Percentiles rank a stretch among this genome's conserved stretches.
These are phyloP conservation scores for Erodium maritimum DNA, from an alignment of 345 rosid species.

Conservation along the genomic window DNA sequence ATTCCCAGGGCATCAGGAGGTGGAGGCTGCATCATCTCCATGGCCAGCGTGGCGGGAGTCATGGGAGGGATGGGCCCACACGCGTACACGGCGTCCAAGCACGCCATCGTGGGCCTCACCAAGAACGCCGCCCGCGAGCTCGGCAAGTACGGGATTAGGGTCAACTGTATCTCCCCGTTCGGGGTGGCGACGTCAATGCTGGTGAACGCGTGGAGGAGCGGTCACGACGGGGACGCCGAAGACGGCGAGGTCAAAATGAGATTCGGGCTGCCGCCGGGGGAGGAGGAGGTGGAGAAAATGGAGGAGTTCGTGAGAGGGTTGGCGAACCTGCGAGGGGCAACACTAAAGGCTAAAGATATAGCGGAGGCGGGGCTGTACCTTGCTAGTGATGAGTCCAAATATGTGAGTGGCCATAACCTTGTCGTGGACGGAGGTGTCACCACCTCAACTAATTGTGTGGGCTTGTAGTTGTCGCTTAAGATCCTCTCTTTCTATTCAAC, in stretches of 20 bases:
- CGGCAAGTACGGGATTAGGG: constrained; percentile 61
- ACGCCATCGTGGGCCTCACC: constrained; percentile 72
- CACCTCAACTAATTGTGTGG: constrained; percentile 63
- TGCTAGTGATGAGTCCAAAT: constrained; percentile 74
- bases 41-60: constrained; percentile 74
- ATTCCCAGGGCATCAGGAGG: constrained; percentile 19
- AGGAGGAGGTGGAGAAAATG: constrained; percentile 41
- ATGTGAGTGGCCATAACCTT: constrained; percentile 79
- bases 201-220: constrained; percentile 45
- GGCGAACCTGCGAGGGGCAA: constrained; percentile 47
- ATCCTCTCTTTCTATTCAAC: too few species aligned
- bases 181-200: constrained; percentile 83
- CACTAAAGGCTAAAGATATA: constrained; percentile 48
- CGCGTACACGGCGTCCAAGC: constrained; percentile 80
- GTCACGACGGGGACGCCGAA: constrained; percentile 22
- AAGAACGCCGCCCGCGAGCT: constrained; percentile 76
- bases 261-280: constrained; percentile 23
- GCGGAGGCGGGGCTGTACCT: constrained; percentile 80
- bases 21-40: constrained; percentile 55
- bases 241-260: constrained; percentile 22
- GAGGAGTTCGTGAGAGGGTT: constrained; percentile 61
- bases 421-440: constrained; percentile 85
- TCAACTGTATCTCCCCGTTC: constrained; percentile 75
- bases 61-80: constrained; percentile 84
- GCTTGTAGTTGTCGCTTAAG: constrained; percentile 26